Base-by-base conservation (phyloP, 108 stramenopile genomes). In the Skeletonema potamos region DNA sequence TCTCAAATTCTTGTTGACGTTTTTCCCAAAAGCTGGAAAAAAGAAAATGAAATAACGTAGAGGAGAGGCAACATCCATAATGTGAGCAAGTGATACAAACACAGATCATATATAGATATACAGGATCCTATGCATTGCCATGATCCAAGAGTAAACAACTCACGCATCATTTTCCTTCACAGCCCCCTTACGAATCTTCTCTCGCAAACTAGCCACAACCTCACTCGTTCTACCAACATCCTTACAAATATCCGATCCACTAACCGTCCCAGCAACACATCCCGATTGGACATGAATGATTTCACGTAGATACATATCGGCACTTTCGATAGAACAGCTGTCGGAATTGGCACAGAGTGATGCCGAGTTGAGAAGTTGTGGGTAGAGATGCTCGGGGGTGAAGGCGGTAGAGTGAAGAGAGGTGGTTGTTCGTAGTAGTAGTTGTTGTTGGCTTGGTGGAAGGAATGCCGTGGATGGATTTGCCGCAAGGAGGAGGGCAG, bases 261-360 rank as follows among this genome's bases (percentile, higher is more conserved):
- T 60, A 58, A 80, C 27, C 6, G 64, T 76, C 3, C 77, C 83
- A 24, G 72, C 77, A 28, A 73, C 83, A 60, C 90, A 91, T 1
- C 66, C 76, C 29, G 64, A 65, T 51, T 91, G 86, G 13, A 82
- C 32, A 10, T 63, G 80, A 13, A 91, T 48, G 6, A 91, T 71
- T 41, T 84, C 85, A 39, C 81, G 79, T 11, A 91, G 62, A 54
- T 73, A 84, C 4, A 18, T 13, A 51, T 76, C 71, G 27, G 90
- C 86, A 34, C 67, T 74, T 18, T 91, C 87, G 64, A 88, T 43
- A 12, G 84, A 71, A 62, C 87, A 88, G 2, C 72, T 67, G 33
- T 91, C 90, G 0, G 85, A 86, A 71, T 78, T 5, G 33, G 85
- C 87, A 56, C 90, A 91, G 27, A 48, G 27, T 4, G 77, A 72